A percentile compares a stretch with the other conserved stretches of the same genome.
phyloP scores from a whole-genome alignment of 352 stramenopile genomes.

The Phytophthora palmivora region DNA sequence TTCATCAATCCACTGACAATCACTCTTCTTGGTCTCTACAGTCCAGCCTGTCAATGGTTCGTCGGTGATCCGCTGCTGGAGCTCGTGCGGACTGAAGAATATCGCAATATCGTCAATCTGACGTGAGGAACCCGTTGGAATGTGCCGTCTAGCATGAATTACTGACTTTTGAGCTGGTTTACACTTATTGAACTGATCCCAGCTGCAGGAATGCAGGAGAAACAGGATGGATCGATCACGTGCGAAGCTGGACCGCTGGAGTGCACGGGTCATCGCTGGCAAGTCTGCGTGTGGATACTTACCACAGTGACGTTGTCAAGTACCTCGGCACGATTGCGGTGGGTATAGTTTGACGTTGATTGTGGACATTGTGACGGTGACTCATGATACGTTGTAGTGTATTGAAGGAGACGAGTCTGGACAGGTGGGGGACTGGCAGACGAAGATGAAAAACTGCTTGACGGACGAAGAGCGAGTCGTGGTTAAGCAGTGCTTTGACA shows the following conservation, averaged over 20 bases:
- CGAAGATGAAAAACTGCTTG: slow-evolving; percentile 78
- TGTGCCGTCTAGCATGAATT: neutral
- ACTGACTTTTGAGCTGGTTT: slow-evolving; percentile 1
- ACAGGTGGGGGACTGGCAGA: slow-evolving; percentile 69
- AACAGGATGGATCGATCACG: slow-evolving; percentile 54
- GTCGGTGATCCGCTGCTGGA: slow-evolving; percentile 74
- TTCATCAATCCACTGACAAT: slow-evolving; percentile 8
- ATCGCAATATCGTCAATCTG: slow-evolving; percentile 74
- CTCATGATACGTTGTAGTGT: slow-evolving; percentile 41
- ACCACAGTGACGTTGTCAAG: slow-evolving; percentile 77
- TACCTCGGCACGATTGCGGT: slow-evolving; percentile 81
- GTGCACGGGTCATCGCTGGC: slow-evolving; percentile 78
- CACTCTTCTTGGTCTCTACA: slow-evolving; percentile 19
- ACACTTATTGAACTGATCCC: slow-evolving; percentile 53
- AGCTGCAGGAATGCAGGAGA: slow-evolving; percentile 72
- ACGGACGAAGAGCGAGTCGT: slow-evolving; percentile 59
- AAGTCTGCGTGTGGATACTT: slow-evolving; percentile 78
- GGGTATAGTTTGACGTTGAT: slow-evolving; percentile 9
- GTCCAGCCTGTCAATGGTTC: slow-evolving; percentile 86
- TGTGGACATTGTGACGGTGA: neutral
- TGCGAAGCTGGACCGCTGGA: slow-evolving; percentile 74
- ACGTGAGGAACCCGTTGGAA: slow-evolving; percentile 39
- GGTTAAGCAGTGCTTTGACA: slow-evolving; percentile 70
- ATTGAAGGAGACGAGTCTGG: slow-evolving; percentile 82
- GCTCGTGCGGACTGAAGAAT: slow-evolving; percentile 73